A percentile compares a stretch with the other conserved stretches of the same genome.
Evolutionary conservation across 768 basidiomycete species (phyloP).

Genomic region (Suillus paluster): DNA sequence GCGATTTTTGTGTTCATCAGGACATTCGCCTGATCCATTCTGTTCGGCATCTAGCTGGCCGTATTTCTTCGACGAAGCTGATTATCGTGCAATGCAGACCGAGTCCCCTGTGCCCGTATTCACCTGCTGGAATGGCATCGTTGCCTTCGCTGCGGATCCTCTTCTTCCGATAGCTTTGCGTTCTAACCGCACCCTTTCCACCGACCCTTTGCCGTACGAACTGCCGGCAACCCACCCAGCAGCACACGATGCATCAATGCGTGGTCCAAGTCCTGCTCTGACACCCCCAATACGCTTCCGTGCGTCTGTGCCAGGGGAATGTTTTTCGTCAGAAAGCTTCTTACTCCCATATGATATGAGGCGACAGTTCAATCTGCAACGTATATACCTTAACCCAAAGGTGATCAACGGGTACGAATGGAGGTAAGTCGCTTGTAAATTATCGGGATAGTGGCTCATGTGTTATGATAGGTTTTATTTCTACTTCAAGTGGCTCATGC

Average conservation of each 20-base stretch:
- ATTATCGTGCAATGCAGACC: constrained; percentile 36
- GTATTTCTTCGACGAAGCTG: constrained; percentile 45
- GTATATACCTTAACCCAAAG: constrained; percentile 43
- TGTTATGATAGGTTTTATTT: constrained; percentile 28
- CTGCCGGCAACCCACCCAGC: constrained; percentile 36
- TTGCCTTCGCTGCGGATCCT: constrained; percentile 45
- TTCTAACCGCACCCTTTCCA: constrained; percentile 40
- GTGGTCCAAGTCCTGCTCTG: constrained; percentile 30
- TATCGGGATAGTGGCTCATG: background rate
- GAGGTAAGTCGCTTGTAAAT: constrained; percentile 25
- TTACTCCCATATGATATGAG: constrained; percentile 48
- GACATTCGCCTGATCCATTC: background rate
- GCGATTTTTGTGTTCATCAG: background rate
- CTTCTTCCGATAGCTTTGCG: constrained; percentile 45
- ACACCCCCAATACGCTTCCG: constrained; percentile 41
- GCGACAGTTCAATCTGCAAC: constrained; percentile 41
- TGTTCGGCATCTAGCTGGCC: constrained; percentile 36
- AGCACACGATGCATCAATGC: constrained; percentile 18
- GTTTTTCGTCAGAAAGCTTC: constrained; percentile 47
- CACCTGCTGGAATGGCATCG: constrained; percentile 52
- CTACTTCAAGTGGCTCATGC: constrained; percentile 42
- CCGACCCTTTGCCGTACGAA: constrained; percentile 28
- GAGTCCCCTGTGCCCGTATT: constrained; percentile 49
- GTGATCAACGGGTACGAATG: constrained; percentile 45
- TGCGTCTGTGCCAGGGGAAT: constrained; percentile 29